phyloP scores from a whole-genome alignment of 257 asterid species.

The Capsicum rhomboideum region DNA sequence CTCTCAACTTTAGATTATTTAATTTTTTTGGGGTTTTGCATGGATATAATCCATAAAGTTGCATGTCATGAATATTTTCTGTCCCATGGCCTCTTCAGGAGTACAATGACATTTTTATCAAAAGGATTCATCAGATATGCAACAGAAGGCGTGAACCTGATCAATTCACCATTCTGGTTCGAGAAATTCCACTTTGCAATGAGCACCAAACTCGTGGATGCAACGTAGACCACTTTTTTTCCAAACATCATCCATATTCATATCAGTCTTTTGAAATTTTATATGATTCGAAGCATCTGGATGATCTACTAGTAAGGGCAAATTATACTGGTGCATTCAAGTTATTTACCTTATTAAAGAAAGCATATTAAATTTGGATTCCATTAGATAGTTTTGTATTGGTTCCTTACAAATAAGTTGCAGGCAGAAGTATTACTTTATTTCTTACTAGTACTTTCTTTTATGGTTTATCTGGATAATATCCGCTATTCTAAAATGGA shows the following conservation, averaged over 20 bases:
- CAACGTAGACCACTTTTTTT: slow-evolving; percentile 67
- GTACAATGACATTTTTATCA: slow-evolving; percentile 49
- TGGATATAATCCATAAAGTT: neutral
- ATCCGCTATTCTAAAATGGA: neutral
- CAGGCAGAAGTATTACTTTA: neutral
- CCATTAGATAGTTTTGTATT: neutral
- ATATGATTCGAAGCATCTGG: slow-evolving; percentile 67
- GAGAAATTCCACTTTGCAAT: slow-evolving; percentile 79
- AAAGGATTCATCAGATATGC: slow-evolving; percentile 63
- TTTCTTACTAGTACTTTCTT: neutral
- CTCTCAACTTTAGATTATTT: neutral
- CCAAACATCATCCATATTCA: slow-evolving; percentile 66
- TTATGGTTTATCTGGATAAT: neutral
- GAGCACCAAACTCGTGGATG: slow-evolving; percentile 81
- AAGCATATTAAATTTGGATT: neutral
- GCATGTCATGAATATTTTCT: slow-evolving; percentile 1
- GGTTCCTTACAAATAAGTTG: neutral
- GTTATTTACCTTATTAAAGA: neutral
- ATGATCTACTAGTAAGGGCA: slow-evolving; percentile 48
- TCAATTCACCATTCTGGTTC: slow-evolving; percentile 87
- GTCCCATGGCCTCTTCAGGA: slow-evolving; percentile 41
- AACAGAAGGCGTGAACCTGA: slow-evolving; percentile 68
- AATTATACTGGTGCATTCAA: neutral
- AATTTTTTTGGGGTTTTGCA: neutral
- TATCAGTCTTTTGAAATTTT: slow-evolving; percentile 71